Conservation (phyloP, 352 stramenopile species). For the Poterioochromonas sp. region DNA sequence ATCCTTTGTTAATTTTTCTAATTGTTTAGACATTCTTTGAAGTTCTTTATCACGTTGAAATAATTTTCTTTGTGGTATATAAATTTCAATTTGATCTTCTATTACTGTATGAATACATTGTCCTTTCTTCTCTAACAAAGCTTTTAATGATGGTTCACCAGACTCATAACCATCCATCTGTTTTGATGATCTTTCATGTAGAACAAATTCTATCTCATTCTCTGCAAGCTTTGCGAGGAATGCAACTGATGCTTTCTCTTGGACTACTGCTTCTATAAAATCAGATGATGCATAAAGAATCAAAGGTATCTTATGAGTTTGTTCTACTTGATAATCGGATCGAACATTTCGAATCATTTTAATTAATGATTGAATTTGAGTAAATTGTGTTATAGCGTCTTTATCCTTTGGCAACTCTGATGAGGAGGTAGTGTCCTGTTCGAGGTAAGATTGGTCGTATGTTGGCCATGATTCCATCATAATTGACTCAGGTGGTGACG, state of each 20-base stretch:
- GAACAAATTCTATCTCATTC: not conserved
- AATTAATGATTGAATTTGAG: slow-evolving; percentile 62
- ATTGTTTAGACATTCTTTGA: not conserved
- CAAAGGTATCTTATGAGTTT: slow-evolving; percentile 55
- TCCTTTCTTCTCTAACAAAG: no score
- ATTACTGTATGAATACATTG: slow-evolving; percentile 19
- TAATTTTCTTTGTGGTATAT: not conserved
- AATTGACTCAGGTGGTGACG: slow-evolving; percentile 50
- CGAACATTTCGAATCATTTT: slow-evolving; percentile 65
- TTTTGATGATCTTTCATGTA: not conserved
- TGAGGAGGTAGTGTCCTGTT: slow-evolving; percentile 44
- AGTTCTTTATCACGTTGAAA: slow-evolving; percentile 12
- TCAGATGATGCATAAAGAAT: slow-evolving; percentile 25
- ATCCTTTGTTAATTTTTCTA: slow-evolving; percentile 56
- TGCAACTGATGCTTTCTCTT: slow-evolving; percentile 17
- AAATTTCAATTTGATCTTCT: not conserved
- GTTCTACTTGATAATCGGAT: slow-evolving; percentile 70
- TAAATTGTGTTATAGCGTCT: slow-evolving; percentile 52
- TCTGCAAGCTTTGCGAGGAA: not conserved
- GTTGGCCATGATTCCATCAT: slow-evolving; percentile 64
- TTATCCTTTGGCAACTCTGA: slow-evolving; percentile 47
- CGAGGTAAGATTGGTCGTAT: slow-evolving; percentile 47
- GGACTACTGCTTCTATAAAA: slow-evolving; percentile 54
- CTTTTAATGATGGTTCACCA: no score
- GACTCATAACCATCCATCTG: not conserved